Percentiles rank a stretch among this genome's conserved stretches.
Conservation (phyloP, 441 rosid species). For the Omphalea diandra region DNA sequence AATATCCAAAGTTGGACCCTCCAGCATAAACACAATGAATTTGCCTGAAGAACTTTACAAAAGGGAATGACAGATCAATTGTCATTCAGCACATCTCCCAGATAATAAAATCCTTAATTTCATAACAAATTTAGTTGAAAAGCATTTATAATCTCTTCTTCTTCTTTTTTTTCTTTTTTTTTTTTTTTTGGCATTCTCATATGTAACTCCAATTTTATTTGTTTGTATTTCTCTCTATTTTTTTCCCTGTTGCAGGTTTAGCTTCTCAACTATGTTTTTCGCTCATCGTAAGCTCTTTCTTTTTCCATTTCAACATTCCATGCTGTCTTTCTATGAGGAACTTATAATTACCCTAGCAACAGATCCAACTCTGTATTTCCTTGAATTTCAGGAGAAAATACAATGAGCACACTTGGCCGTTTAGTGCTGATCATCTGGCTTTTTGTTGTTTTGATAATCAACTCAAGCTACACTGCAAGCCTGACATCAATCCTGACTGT, state of each 20-base stretch:
- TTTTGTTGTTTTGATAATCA: constrained; percentile 82
- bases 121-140: not conserved
- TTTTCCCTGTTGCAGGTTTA: constrained; percentile 59
- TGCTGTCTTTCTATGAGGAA: not conserved
- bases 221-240: not conserved
- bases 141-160: not conserved
- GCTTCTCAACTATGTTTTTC: constrained; percentile 86
- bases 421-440: constrained; percentile 86
- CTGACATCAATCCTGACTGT: constrained; percentile 92
- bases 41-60: not conserved
- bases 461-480: constrained; percentile 98
- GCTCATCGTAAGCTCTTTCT: constrained; percentile 70
- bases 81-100: not conserved
- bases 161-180: not conserved
- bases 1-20: not conserved
- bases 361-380: constrained; percentile 9
- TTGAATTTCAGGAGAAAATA: constrained; percentile 66
- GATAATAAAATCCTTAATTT: not conserved
- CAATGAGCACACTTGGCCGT: constrained; percentile 78
- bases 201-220: not conserved
- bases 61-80: not conserved
- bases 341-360: constrained; percentile 9
- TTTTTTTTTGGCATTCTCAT: not conserved
- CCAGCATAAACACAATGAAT: constrained; percentile 1
- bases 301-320: not conserved